phyloP scores from a whole-genome alignment of 208 protist genomes.

The Endotrypanum monterogeii region DNA sequence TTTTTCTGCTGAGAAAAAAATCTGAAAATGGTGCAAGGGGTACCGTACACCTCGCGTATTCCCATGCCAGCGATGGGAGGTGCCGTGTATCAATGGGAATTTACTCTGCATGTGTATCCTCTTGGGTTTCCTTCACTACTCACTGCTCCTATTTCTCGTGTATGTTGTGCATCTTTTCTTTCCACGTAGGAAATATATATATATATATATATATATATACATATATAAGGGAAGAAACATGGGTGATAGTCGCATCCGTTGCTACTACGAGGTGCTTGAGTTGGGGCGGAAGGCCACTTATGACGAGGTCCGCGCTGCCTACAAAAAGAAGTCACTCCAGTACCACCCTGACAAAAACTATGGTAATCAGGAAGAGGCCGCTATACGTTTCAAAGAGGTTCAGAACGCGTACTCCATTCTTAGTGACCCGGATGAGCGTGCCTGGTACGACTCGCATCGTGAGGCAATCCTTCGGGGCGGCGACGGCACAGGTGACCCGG shows the following conservation, averaged over 20 bases:
- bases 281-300: conserved; percentile 73
- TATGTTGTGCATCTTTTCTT: neutral
- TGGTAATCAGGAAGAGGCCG: conserved; percentile 75
- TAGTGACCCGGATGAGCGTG: conserved; percentile 82
- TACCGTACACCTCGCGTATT: neutral
- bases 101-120: neutral
- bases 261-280: conserved; percentile 90
- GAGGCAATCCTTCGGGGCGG: conserved; percentile 78
- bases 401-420: conserved; percentile 91
- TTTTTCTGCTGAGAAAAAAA: neutral
- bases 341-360: conserved; percentile 93
- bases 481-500: conserved; percentile 47
- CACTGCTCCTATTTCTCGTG: neutral
- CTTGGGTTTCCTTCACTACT: neutral
- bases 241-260: conserved; percentile 55
- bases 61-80: neutral
- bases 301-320: conserved; percentile 84
- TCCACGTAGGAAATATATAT: neutral
- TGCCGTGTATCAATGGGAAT: neutral
- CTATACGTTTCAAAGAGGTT: conserved; percentile 83
- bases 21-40: neutral
- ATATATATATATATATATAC: neutral
- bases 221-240: conserved; percentile 13
- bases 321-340: conserved; percentile 85
- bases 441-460: conserved; percentile 92